phyloP scores from a whole-genome alignment of 108 stramenopile species.

The Nitzschia inconspicua region DNA sequence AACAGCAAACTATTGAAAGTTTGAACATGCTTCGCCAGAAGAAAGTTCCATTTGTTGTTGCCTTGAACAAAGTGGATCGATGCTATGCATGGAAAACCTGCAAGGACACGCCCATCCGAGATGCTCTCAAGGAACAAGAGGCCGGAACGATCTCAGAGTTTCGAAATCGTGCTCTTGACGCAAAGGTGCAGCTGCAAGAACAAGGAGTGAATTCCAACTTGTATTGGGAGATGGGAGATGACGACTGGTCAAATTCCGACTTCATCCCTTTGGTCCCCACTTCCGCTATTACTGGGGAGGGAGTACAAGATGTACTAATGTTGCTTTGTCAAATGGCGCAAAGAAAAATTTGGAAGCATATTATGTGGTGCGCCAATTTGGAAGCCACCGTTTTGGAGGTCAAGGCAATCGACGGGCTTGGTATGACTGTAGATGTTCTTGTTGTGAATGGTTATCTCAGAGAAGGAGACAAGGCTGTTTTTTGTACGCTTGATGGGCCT shows the following conservation, averaged over 20 bases:
- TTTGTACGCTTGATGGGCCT: conserved; percentile 97
- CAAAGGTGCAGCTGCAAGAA: conserved; percentile 87
- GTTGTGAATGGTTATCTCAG: conserved; percentile 92
- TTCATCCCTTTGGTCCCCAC: conserved; percentile 97
- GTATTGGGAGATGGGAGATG: conserved; percentile 99
- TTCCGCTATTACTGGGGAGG: conserved; percentile 97
- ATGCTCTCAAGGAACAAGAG: conserved; percentile 87
- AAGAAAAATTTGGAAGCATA: conserved; percentile 82
- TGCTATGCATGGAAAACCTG: conserved; percentile 97
- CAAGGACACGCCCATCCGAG: conserved; percentile 91
- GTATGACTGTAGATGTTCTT: conserved; percentile 97
- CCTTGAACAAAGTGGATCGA: conserved; percentile 98
- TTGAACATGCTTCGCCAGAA: conserved; percentile 90
- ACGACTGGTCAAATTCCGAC: conserved; percentile 86
- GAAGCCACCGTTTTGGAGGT: conserved; percentile 98
- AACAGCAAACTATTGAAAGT: conserved; percentile 99
- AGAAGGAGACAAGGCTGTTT: conserved; percentile 95
- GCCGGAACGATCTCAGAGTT: conserved; percentile 92
- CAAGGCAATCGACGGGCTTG: conserved; percentile 98
- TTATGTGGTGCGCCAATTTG: conserved; percentile 94
- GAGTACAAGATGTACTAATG: conserved; percentile 95
- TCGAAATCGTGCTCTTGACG: conserved; percentile 73
- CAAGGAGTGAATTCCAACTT: conserved; percentile 98
- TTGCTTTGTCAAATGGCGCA: conserved; percentile 93
- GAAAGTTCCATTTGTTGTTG: conserved; percentile 96